These are phyloP conservation scores for Aureobasidium sp. DNA, from an alignment of 2,329 filamentous ascomycete genomes.

Conservation along the genomic window DNA sequence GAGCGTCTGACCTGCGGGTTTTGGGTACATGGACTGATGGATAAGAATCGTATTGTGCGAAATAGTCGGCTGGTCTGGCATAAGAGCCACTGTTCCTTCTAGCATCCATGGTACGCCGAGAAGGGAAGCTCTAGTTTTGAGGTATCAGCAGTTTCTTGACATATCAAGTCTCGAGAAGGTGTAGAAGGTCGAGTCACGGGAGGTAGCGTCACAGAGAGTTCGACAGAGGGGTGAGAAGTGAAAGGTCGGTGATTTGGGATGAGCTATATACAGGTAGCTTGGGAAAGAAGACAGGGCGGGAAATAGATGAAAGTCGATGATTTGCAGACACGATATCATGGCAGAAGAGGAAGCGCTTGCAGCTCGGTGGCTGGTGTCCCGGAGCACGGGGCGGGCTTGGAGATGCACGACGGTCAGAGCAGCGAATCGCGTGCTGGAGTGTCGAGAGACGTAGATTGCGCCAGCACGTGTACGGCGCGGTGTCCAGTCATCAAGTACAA, in stretches of 20 bases:
- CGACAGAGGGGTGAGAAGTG: neutral
- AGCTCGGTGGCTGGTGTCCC: slow-evolving; percentile 11
- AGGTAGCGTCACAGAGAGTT: neutral
- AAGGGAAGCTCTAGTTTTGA: neutral
- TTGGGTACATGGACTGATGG: slow-evolving; percentile 16
- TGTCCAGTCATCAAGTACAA: neutral
- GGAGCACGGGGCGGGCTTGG: slow-evolving; percentile 10
- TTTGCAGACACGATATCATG: slow-evolving; percentile 10
- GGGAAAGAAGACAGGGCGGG: neutral
- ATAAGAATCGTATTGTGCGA: neutral
- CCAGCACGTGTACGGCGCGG: neutral
- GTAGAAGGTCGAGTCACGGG: neutral
- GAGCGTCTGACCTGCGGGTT: neutral
- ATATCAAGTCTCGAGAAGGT: neutral
- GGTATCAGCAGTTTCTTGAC: neutral
- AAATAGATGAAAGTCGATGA: slow-evolving; percentile 8
- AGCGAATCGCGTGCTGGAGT: neutral
- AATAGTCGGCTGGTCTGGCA: neutral
- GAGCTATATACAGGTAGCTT: slow-evolving; percentile 11
- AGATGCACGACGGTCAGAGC: neutral
- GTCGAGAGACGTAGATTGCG: neutral
- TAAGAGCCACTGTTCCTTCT: slow-evolving; percentile 1
- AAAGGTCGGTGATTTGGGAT: neutral
- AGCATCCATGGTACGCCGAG: neutral
- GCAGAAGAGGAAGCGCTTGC: slow-evolving; percentile 7